Evolutionary conservation across 768 basidiomycete species (phyloP), one percentile per base, ranked within the genome.

Genomic region (Mycena venus): DNA sequence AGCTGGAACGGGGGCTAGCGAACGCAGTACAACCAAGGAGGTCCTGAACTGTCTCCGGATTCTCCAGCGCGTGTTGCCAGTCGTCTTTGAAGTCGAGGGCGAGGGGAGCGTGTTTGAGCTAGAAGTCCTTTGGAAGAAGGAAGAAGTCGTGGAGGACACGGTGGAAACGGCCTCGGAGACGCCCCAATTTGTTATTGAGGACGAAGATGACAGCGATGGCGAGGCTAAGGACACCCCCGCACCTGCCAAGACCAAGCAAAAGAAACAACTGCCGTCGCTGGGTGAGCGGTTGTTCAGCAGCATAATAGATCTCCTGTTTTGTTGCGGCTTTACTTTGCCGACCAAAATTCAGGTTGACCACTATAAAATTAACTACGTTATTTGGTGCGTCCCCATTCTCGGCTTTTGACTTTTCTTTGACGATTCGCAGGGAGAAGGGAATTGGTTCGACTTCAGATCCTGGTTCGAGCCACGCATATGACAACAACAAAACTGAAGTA

Each of bases 41-140:
- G 95, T 93, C 5, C 87, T 99, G 55, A 99, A 98, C 79, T 97
- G 96, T 80, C 81, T 99, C n/a, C 90, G 98, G 32, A 91, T 99
- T 10, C 89, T 99, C 23, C 93, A 96, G 71, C 91, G 98, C 60
- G 89, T 99, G 23, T 85, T 99, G 19, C 97, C 97, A 3, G 92
- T 97, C n/a, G 84, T 99, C 51, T 97, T 97, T 78, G 95, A 94
- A 78, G 86, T 91, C 38, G 92, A 94, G 72, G 91, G 91, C 34
- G 95, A 94, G 78, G 86, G 91, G 2, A 92, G 90, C 77, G 78
- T 87, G 17, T 93, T 98, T 78, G 97, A 97, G 78, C 79, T 90
- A 76, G 93, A 95, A 77, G 86, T 97, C 2, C 83, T 99, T 32
- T 99, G 98, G 96, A 95, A 88, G 81, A 91, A 86, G 78, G 86